phyloP scores from a whole-genome alignment of 352 stramenopile genomes.

The Phytophthora hibernalis region DNA sequence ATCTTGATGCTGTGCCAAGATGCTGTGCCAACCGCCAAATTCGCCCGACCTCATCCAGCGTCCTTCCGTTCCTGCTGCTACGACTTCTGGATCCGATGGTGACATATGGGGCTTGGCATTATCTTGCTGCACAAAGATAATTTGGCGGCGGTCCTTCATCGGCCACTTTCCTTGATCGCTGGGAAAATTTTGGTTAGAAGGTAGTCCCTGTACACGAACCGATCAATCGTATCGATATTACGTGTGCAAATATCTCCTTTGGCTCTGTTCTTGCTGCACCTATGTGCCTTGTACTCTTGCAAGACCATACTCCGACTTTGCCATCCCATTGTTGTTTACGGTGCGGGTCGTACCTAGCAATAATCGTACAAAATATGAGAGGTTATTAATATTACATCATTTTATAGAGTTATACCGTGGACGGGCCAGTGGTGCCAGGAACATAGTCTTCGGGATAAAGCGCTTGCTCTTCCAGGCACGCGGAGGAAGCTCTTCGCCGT shows the following conservation, averaged over 20 bases:
- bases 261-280: not conserved
- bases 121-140: slow-evolving; percentile 36
- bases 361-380: not conserved
- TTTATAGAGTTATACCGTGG: not conserved
- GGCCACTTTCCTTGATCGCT: slow-evolving; percentile 35
- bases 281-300: not conserved
- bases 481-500: not conserved
- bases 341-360: not conserved
- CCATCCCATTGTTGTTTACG: slow-evolving; percentile 3
- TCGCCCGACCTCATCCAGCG: no score
- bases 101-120: slow-evolving; percentile 25
- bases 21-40: no score
- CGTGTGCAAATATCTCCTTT: slow-evolving; percentile 1
- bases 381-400: not conserved
- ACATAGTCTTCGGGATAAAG: not conserved
- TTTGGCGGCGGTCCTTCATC: slow-evolving; percentile 4
- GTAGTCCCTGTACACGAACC: not conserved
- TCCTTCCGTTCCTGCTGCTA: slow-evolving; percentile 5
- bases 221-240: slow-evolving; percentile 9
- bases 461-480: not conserved
- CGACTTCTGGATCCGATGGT: slow-evolving; percentile 16
- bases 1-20: no score
- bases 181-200: slow-evolving; percentile 13
- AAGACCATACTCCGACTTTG: slow-evolving; percentile 5
- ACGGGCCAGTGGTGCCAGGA: not conserved